Conservation (phyloP, 2,329 filamentous ascomycete species). For the Cladophialophora carrionii region DNA sequence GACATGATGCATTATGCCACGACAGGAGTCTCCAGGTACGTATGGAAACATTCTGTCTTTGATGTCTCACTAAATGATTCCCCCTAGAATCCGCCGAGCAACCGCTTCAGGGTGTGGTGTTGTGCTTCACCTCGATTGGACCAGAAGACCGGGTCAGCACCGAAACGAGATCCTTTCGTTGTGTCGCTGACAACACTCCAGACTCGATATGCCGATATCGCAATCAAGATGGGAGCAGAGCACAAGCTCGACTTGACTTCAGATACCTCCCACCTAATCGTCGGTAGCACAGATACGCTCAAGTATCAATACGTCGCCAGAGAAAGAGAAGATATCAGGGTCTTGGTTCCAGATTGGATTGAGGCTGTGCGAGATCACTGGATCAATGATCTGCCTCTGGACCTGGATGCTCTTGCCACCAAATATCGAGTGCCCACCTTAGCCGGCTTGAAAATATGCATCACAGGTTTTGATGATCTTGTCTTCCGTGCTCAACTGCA, state of each 20-base stretch:
- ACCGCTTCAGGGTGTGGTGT: constrained; percentile 61
- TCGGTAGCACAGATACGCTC: constrained; percentile 83
- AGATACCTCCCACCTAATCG: constrained; percentile 91
- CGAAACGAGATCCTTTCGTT: constrained; percentile 41
- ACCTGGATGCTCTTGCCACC: constrained; percentile 70
- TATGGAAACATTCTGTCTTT: background rate
- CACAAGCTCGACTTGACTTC: constrained; percentile 93
- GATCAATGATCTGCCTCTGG: constrained; percentile 76
- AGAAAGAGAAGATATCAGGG: constrained; percentile 80
- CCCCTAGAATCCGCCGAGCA: constrained; percentile 35
- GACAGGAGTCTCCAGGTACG: constrained; percentile 5
- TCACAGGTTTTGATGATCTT: constrained; percentile 71
- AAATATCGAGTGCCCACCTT: constrained; percentile 54
- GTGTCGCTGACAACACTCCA: constrained; percentile 33
- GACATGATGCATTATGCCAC: constrained; percentile 14
- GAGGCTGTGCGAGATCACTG: constrained; percentile 77
- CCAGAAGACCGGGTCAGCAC: constrained; percentile 71
- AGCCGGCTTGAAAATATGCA: constrained; percentile 63
- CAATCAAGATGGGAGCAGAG: constrained; percentile 78
- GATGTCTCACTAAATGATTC: constrained; percentile 4
- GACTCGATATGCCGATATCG: constrained; percentile 52
- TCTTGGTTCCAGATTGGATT: constrained; percentile 82
- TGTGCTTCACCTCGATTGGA: constrained; percentile 86
- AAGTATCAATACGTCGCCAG: constrained; percentile 96
- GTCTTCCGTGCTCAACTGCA: constrained; percentile 71